phyloP scores from a whole-genome alignment of 148 eudicot species.

The Cornus controversa region DNA sequence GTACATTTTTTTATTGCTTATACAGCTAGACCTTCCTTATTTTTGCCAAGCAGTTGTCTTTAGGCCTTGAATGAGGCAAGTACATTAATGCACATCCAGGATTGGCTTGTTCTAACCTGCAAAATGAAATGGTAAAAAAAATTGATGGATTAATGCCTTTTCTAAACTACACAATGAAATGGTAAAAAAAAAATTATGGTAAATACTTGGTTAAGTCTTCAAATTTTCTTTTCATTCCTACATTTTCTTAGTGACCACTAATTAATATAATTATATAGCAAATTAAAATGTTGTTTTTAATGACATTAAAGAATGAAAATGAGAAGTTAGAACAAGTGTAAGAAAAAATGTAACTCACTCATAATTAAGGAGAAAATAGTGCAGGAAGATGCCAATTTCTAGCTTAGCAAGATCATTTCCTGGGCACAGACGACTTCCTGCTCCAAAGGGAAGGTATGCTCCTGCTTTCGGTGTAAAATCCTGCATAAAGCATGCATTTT shows the following conservation, averaged over 20 bases:
- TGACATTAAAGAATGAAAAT: not conserved
- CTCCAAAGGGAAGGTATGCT: constrained; percentile 78
- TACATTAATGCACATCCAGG: constrained; percentile 50
- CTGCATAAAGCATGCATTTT: constrained; percentile 24
- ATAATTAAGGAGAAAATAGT: constrained; percentile 76
- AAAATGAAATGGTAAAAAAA: not conserved
- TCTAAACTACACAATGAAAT: constrained; percentile 55
- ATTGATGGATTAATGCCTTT: constrained; percentile 55
- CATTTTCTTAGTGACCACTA: not conserved
- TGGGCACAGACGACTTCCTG: constrained; percentile 78
- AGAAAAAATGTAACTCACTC: constrained; percentile 43
- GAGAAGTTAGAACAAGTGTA: not conserved
- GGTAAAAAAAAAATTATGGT: not conserved
- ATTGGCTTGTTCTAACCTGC: constrained; percentile 69
- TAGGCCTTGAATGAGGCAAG: constrained; percentile 84
- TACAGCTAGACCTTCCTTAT: constrained; percentile 28
- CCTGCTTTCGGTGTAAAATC: constrained; percentile 66
- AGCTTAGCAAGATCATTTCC: constrained; percentile 97
- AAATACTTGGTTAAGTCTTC: not conserved
- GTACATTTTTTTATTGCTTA: not conserved
- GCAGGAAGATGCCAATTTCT: constrained; percentile 82
- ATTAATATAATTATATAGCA: not conserved
- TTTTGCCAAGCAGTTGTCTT: constrained; percentile 78
- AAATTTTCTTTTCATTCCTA: not conserved
- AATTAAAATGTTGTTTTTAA: no score